Base-by-base conservation (phyloP, 306 rosid genomes). In the Vigna reflexopilosa region DNA sequence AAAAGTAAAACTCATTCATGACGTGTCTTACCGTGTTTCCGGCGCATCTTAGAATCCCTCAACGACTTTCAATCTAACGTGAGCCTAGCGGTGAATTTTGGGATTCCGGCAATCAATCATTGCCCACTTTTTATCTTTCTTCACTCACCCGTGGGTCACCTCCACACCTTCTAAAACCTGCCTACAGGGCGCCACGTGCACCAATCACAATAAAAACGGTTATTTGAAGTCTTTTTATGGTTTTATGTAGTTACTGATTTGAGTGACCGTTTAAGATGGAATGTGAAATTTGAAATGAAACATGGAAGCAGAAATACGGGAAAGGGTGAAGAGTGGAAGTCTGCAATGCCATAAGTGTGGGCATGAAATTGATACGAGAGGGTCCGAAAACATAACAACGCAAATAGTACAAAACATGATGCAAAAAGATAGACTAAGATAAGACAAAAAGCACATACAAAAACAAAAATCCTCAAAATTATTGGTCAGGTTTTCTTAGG, bases 31-130 rank as follows among this genome's bases (percentile, higher is more conserved):
- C 26, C 28, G 26, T n/a, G 47, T 48, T 51, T 11, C 5, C 34
- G 19, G 76, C 63, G 49, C 76, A 71, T 20, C 13, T 0, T 71
- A 71, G 76, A 71, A 52, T 71, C 19, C 38, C 6, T 1, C 0
- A n/a, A 51, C 12, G 1, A 0, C 36, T 3, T 4, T 34, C 3
- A 52, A 9, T 71, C 59, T 38, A 78, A 78, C 49, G 70, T 78
- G 52, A 45, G 63, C 77, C 14, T 0, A 38, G 77, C 55, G 5
- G 54, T 72, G 52, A 56, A 73, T 20, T 48, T 30, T 70, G 26
- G 24, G 26, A 8, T 22, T 30, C 9, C 54, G 42, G 9, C 77
- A 38, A 73, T 73, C 42, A 73, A 73, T 73, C 42, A 73, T 73
- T 73, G 67, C 57, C 77, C 56, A 24, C 24, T 14, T 72, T 72